A percentile compares a stretch with the other conserved stretches of the same genome.
phyloP scores from a whole-genome alignment of 2,329 filamentous ascomycete species.

The Didymella exigua region DNA sequence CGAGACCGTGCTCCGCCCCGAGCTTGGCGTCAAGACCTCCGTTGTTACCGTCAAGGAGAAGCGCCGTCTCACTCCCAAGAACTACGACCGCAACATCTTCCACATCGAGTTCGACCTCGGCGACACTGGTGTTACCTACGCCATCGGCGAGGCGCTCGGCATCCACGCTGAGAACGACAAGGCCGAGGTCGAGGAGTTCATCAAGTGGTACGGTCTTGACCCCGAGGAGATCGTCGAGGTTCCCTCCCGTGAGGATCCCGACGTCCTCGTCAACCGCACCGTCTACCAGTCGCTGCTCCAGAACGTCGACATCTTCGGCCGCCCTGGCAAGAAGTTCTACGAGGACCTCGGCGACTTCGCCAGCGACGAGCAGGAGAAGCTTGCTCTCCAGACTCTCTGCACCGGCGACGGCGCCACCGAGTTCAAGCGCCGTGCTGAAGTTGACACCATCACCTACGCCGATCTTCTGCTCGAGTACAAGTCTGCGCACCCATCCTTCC shows the following conservation, averaged over 20 bases:
- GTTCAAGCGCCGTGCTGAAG: conserved; percentile 89
- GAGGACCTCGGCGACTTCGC: conserved; percentile 88
- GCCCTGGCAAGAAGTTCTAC: conserved; percentile 97
- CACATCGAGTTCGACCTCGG: conserved; percentile 99
- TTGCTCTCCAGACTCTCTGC: conserved; percentile 75
- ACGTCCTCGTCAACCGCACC: conserved; percentile 82
- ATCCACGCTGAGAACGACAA: conserved; percentile 95
- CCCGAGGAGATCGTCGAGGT: conserved; percentile 87
- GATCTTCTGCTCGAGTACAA: conserved; percentile 88
- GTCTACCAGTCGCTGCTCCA: conserved; percentile 90
- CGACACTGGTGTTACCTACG: conserved; percentile 87
- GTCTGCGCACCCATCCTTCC: conserved; percentile 86
- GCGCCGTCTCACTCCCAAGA: conserved; percentile 82
- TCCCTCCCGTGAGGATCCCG: conserved; percentile 77
- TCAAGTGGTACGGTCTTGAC: conserved; percentile 85
- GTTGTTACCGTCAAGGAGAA: conserved; percentile 94
- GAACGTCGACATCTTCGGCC: conserved; percentile 95
- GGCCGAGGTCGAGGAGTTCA: conserved; percentile 79
- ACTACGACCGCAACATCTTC: conserved; percentile 99
- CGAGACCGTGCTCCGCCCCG: conserved; percentile 75
- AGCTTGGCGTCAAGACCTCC: conserved; percentile 82
- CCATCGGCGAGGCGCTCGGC: conserved; percentile 95
- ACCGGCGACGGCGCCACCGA: conserved; percentile 77
- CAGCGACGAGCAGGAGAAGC: conserved; percentile 79
- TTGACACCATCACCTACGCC: conserved; percentile 88